Evolutionary conservation across 2,329 filamentous ascomycete genomes (phyloP).

Genomic region (Stromatinia cepivora): DNA sequence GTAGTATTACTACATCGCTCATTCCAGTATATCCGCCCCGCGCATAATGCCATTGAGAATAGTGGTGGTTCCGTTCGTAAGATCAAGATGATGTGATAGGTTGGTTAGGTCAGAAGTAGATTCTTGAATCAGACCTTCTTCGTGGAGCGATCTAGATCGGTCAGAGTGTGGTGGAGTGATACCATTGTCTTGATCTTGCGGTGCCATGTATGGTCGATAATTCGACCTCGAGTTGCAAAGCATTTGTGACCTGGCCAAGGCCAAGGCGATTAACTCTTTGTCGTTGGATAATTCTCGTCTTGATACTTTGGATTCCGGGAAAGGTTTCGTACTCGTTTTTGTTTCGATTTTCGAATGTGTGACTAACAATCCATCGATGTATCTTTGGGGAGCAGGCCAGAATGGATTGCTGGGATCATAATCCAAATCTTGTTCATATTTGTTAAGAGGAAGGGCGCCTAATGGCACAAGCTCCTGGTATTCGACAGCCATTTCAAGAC

Average conservation of each 20-base stretch:
- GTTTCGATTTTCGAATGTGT: slow-evolving; percentile 45
- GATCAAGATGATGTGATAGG: neutral
- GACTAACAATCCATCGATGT: slow-evolving; percentile 55
- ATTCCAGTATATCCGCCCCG: slow-evolving; percentile 8
- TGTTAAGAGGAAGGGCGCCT: slow-evolving; percentile 38
- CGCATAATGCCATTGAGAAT: slow-evolving; percentile 4
- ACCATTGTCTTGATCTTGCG: slow-evolving; percentile 32
- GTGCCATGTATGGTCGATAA: slow-evolving; percentile 20
- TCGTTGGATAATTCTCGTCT: slow-evolving; percentile 55
- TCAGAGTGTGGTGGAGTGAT: slow-evolving; percentile 40
- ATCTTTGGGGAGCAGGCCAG: slow-evolving; percentile 59
- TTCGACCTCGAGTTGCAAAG: slow-evolving; percentile 51
- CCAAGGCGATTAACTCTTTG: slow-evolving; percentile 56
- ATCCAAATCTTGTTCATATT: slow-evolving; percentile 62
- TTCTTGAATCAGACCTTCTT: slow-evolving; percentile 16
- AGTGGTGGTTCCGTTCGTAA: slow-evolving; percentile 13
- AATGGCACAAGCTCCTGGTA: slow-evolving; percentile 52
- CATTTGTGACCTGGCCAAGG: slow-evolving; percentile 58
- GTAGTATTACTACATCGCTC: neutral
- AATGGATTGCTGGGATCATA: slow-evolving; percentile 53
- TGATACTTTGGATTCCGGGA: slow-evolving; percentile 56
- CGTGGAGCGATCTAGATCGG: slow-evolving; percentile 38
- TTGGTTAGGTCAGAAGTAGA: slow-evolving; percentile 2
- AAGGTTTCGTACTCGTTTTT: slow-evolving; percentile 51
- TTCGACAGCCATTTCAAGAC: slow-evolving; percentile 55